A percentile compares a stretch with the other conserved stretches of the same genome.
phyloP scores from a whole-genome alignment of 495 filamentous ascomycete species.

The Neurospora sp. region DNA sequence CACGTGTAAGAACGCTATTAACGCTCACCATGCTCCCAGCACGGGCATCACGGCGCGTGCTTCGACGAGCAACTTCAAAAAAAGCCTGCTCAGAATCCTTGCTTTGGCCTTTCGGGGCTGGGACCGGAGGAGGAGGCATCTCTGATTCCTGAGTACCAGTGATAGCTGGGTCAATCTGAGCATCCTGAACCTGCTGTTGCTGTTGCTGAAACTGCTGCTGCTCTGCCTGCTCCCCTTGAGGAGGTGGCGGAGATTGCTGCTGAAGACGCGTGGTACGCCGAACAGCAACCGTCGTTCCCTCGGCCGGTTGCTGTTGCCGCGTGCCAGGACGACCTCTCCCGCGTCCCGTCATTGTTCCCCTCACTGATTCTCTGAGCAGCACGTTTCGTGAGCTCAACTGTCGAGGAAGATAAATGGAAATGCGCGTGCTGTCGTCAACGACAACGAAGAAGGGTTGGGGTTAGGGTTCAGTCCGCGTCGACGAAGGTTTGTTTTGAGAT shows the following conservation, averaged over 20 bases:
- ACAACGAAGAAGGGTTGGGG: slow-evolving; percentile 22
- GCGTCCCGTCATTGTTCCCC: slow-evolving; percentile 11
- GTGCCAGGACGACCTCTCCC: slow-evolving; percentile 13
- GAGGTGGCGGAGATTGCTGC: slow-evolving; percentile 10
- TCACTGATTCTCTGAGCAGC: neutral
- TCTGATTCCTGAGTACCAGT: slow-evolving; percentile 4
- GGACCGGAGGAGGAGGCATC: slow-evolving; percentile 19
- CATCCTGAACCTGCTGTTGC: neutral
- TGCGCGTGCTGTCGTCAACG: neutral
- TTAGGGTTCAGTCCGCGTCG: slow-evolving; percentile 17
- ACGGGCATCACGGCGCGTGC: slow-evolving; percentile 6
- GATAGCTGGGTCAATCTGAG: slow-evolving; percentile 17
- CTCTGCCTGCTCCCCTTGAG: slow-evolving; percentile 15
- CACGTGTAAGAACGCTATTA: slow-evolving; percentile 2
- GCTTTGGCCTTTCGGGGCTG: slow-evolving; percentile 5
- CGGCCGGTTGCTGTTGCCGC: slow-evolving; percentile 5
- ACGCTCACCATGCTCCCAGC: slow-evolving; percentile 10
- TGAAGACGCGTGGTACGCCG: neutral
- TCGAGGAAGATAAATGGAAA: neutral
- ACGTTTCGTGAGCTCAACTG: neutral
- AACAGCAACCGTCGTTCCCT: neutral
- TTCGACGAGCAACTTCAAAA: slow-evolving; percentile 6
- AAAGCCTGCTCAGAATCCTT: neutral
- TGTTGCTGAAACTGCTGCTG: slow-evolving; percentile 1
- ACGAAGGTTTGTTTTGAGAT: slow-evolving; percentile 17